Conservation (phyloP, 2,329 filamentous ascomycete species). For the Aspergillus glaucus region DNA sequence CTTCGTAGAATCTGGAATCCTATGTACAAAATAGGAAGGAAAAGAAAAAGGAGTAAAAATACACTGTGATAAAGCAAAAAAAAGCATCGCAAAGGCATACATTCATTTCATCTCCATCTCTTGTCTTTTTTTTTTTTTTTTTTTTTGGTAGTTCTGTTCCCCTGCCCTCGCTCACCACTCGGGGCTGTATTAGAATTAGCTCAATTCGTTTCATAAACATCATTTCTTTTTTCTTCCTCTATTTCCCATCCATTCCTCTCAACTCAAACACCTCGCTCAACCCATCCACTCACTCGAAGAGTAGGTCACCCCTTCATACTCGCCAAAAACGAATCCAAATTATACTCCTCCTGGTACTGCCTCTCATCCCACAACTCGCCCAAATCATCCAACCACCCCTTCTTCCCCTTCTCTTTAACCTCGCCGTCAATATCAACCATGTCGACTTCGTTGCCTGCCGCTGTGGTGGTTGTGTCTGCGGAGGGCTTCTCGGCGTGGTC, state of each 20-base stretch:
- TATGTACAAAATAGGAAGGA: no score
- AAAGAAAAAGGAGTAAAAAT: neutral
- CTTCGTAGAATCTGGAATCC: no score
- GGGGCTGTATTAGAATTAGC: neutral
- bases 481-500: conserved; percentile 53
- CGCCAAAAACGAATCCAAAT: conserved; percentile 89
- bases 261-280: neutral
- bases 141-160: neutral
- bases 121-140: neutral
- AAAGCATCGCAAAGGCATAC: neutral
- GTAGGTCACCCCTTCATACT: conserved; percentile 63
- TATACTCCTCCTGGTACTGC: conserved; percentile 97
- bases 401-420: conserved; percentile 89
- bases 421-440: conserved; percentile 93
- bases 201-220: no score
- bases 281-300: neutral
- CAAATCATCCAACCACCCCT: conserved; percentile 89
- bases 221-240: no score
- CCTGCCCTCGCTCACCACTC: neutral
- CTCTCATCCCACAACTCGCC: conserved; percentile 96
- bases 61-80: neutral
- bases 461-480: conserved; percentile 40
- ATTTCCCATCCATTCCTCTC: neutral
- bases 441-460: conserved; percentile 54
- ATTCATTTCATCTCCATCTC: neutral